Conservation (phyloP, 2,329 filamentous ascomycete species). For the Raffaelea ambrosiae region DNA sequence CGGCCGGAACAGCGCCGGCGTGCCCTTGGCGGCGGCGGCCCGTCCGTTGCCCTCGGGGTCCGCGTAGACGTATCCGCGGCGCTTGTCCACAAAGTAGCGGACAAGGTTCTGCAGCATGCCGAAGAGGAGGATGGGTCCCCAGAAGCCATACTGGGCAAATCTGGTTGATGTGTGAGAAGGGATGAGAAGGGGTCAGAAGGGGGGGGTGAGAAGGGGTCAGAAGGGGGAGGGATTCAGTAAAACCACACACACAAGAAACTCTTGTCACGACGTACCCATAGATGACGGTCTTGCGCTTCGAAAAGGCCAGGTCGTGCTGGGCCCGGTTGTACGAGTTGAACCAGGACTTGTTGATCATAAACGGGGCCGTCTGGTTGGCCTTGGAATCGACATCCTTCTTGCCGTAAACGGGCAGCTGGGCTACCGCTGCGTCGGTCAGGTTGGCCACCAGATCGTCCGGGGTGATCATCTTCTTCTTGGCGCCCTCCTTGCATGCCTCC, state of each 20-base stretch:
- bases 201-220: not conserved
- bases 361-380: conserved; percentile 6
- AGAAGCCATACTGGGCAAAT: conserved; percentile 10
- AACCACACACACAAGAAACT: not conserved
- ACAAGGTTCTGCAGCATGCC: conserved; percentile 8
- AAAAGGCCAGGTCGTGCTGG: not conserved
- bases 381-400: not conserved
- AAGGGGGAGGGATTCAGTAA: not conserved
- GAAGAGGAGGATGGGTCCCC: conserved; percentile 9
- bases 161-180: not conserved
- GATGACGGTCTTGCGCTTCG: not conserved
- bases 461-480: not conserved
- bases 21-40: too few species aligned
- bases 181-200: not conserved
- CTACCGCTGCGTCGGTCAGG: conserved; percentile 10
- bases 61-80: conserved; percentile 4
- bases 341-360: conserved; percentile 5
- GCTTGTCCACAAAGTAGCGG: conserved; percentile 3
- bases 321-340: not conserved
- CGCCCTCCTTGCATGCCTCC: not conserved
- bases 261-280: conserved; percentile 6
- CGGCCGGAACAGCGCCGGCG: not conserved
- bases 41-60: conserved; percentile 4
- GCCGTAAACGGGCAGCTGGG: conserved; percentile 4
- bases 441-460: conserved; percentile 5